Evolutionary conservation across 371 early-diverging fungal genomes (phyloP).

Genomic region (Thermomucor indicae-seudaticae): DNA sequence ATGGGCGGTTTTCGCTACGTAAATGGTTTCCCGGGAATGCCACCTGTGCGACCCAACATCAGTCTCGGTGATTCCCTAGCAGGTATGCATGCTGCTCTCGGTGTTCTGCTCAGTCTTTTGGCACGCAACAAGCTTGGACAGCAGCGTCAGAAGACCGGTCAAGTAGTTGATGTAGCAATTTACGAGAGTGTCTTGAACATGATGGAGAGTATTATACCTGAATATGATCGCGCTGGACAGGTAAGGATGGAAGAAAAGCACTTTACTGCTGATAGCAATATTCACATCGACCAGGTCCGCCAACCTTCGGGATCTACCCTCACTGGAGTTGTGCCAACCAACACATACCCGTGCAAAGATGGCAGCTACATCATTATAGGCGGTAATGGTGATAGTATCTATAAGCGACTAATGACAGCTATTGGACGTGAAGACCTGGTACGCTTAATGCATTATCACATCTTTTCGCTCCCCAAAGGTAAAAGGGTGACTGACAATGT

Average conservation of each 20-base stretch:
- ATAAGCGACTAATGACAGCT: constrained; percentile 48
- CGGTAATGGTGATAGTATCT: constrained; percentile 56
- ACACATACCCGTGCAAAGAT: constrained; percentile 51
- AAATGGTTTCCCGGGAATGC: constrained; percentile 42
- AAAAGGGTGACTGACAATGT: not conserved
- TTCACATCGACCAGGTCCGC: constrained; percentile 25
- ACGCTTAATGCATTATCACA: constrained; percentile 1
- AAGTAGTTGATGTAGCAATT: constrained; percentile 56
- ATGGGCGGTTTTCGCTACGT: constrained; percentile 53
- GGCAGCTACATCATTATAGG: constrained; percentile 55
- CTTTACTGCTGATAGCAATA: not conserved
- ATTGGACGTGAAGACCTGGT: constrained; percentile 49
- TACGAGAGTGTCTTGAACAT: constrained; percentile 53
- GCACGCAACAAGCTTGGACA: constrained; percentile 30
- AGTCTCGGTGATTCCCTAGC: constrained; percentile 56
- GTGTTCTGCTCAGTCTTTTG: constrained; percentile 36
- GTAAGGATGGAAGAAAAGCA: constrained; percentile 8
- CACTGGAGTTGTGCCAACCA: constrained; percentile 57
- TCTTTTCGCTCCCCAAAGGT: not conserved
- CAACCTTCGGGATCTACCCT: constrained; percentile 54
- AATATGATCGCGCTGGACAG: constrained; percentile 46
- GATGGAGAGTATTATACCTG: constrained; percentile 55
- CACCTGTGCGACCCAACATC: constrained; percentile 55
- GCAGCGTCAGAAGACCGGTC: constrained; percentile 27
- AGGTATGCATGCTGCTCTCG: constrained; percentile 52